These are phyloP conservation scores for Ophiocordyceps camponoti-floridani DNA, from an alignment of 2,329 filamentous ascomycete species.

Conservation along the genomic window DNA sequence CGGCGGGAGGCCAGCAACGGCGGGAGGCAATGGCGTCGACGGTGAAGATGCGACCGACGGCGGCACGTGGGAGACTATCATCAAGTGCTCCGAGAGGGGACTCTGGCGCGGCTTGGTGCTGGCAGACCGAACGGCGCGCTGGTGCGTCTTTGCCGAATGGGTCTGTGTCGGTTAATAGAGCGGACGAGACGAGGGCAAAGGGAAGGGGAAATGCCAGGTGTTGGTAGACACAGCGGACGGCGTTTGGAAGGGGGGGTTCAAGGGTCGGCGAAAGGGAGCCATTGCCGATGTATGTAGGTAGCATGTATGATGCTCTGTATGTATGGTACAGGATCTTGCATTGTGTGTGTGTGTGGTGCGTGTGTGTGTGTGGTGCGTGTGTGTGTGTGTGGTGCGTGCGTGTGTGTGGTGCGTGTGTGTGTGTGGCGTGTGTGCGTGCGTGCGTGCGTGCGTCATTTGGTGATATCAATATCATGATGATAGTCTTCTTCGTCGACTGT, in stretches of 20 bases:
- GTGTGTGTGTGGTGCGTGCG: neutral
- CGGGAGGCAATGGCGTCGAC: no score
- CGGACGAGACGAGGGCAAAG: neutral
- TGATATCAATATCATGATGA: no score
- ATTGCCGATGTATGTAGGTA: neutral
- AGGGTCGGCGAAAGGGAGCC: neutral
- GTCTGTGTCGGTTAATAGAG: conserved; percentile 28
- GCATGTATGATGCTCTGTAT: neutral
- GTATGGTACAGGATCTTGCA: neutral
- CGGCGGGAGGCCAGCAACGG: conserved; percentile 10
- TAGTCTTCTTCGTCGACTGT: neutral
- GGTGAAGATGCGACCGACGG: conserved; percentile 48
- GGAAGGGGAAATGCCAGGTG: neutral
- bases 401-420: no score
- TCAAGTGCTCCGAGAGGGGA: conserved; percentile 72
- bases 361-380: neutral
- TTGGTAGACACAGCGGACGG: neutral
- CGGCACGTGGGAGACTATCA: conserved; percentile 74
- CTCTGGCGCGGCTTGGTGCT: conserved; percentile 68
- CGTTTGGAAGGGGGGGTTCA: neutral
- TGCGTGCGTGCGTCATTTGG: no score
- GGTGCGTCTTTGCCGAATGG: conserved; percentile 92
- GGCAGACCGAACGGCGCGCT: conserved; percentile 66
- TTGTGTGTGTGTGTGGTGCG: neutral
- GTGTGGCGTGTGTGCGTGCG: no score